Evolutionary conservation across 2,329 filamentous ascomycete genomes (phyloP).

Genomic region (Calycina herbarum): DNA sequence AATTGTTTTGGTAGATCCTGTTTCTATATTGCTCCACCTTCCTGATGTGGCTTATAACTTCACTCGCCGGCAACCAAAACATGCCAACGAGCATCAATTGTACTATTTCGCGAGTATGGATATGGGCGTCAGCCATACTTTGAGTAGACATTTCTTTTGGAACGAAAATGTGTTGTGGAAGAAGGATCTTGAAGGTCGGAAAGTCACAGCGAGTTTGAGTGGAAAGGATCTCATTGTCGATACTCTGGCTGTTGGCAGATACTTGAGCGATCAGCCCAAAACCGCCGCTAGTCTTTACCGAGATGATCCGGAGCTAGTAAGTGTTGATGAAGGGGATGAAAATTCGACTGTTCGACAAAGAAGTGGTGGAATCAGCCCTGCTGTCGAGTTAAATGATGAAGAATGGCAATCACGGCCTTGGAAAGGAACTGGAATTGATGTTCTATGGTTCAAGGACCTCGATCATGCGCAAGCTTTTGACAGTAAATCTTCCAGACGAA

Average conservation of each 20-base stretch:
- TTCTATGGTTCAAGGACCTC: slow-evolving; percentile 55
- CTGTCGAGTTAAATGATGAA: slow-evolving; percentile 26
- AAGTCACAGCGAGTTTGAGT: slow-evolving; percentile 50
- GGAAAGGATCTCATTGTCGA: slow-evolving; percentile 56
- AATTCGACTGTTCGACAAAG: slow-evolving; percentile 1
- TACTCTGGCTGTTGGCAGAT: slow-evolving; percentile 51
- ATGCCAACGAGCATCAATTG: slow-evolving; percentile 58
- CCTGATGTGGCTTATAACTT: slow-evolving; percentile 66
- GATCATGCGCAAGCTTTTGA: slow-evolving; percentile 60
- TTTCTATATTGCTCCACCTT: slow-evolving; percentile 59
- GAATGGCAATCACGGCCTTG: slow-evolving; percentile 36
- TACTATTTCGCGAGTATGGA: slow-evolving; percentile 62
- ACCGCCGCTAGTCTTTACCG: slow-evolving; percentile 11
- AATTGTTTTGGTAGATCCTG: slow-evolving; percentile 58
- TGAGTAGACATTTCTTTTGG: slow-evolving; percentile 62
- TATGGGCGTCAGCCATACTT: slow-evolving; percentile 57
- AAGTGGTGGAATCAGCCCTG: slow-evolving; percentile 27
- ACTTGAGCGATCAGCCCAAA: slow-evolving; percentile 41
- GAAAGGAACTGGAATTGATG: slow-evolving; percentile 42
- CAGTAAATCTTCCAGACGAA: slow-evolving; percentile 35
- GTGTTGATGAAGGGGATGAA: slow-evolving; percentile 20
- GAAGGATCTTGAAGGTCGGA: slow-evolving; percentile 48
- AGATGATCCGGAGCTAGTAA: slow-evolving; percentile 25
- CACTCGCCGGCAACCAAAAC: slow-evolving; percentile 44
- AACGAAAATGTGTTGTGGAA: slow-evolving; percentile 61